Conservation (phyloP, 495 filamentous ascomycete genomes). For the Penicillium fimorum region DNA sequence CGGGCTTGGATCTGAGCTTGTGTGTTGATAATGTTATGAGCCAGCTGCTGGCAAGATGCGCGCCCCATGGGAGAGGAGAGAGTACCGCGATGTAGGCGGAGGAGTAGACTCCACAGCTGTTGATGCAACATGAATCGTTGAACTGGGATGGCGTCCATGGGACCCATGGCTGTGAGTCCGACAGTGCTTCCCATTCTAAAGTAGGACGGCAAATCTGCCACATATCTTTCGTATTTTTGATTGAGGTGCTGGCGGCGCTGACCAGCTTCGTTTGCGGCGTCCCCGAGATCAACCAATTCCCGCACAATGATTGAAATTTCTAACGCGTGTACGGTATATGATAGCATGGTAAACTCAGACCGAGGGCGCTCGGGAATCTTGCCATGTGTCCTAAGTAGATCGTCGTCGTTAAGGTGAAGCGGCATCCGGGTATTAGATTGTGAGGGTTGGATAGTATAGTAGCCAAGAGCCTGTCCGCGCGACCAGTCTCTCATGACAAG, state of each 20-base stretch:
- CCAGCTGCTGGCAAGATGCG: slow-evolving; percentile 23
- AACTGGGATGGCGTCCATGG: slow-evolving; percentile 27
- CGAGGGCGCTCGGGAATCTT: too few relatives aligned
- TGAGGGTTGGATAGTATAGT: too few relatives aligned
- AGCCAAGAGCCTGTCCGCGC: too few relatives aligned
- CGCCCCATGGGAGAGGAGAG: slow-evolving; percentile 18
- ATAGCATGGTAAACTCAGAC: too few relatives aligned
- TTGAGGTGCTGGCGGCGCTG: slow-evolving; percentile 7
- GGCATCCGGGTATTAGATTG: too few relatives aligned
- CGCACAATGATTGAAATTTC: too few relatives aligned
- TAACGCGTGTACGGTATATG: too few relatives aligned
- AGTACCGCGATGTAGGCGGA: slow-evolving; percentile 27
- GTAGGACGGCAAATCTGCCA: slow-evolving; percentile 23
- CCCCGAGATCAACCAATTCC: not conserved
- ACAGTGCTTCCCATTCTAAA: slow-evolving; percentile 27
- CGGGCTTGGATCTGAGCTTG: slow-evolving; percentile 29
- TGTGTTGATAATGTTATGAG: slow-evolving; percentile 28
- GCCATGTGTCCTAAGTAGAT: too few relatives aligned
- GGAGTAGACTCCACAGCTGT: slow-evolving; percentile 33
- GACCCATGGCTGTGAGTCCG: slow-evolving; percentile 23
- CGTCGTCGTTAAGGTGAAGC: too few relatives aligned
- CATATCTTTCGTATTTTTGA: slow-evolving; percentile 24
- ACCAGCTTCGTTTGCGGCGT: not conserved
- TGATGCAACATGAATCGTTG: slow-evolving; percentile 36
- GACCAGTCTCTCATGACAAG: too few relatives aligned